Evolutionary conservation across 1,139 yeast species (phyloP), one percentile per base, ranked within the genome.

Genomic region (Debaryomyces subglobosus): DNA sequence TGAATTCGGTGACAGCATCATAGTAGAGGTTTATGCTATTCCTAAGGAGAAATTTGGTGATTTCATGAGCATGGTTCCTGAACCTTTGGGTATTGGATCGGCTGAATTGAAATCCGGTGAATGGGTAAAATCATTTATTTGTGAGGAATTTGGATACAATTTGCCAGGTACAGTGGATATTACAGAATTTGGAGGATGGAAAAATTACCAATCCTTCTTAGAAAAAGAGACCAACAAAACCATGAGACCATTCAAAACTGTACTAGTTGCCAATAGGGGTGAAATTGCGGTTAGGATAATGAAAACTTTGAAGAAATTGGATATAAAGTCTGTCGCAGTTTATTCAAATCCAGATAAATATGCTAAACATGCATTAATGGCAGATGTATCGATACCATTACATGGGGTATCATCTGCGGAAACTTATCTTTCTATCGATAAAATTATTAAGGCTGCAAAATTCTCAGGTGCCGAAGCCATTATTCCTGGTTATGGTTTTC

Each of bases 241-340:
- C 40, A 59, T 61, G 40, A 82, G 80, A 65, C 96, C 94, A 0
- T 92, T 92, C 69, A 78, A 85, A 40, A 82, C 89, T 10, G 97
- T 94, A 12, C 77, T 94, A 52, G 96, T 94, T 48, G 98, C 99
- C 33, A 94, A 94, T 73, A 83, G 99, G 71, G 99, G 99, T 65
- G 99, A 94, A 71, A 94, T 94, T 61, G 97, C 99, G 3, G 97
- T 91, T 32, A 79, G 99, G 64, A 89, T 94, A 57, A 89, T 92
- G 62, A 86, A 82, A 64, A 92, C 99, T 7, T 76, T 92, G 63
- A 89, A 89, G 67, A 86, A 85, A 65, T 68, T 92, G 59, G 84
- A 84, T 3, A 89, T 94, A 57, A 81, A 78, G 58, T 74, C 97
- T 0, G 85, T 94, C 55, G 95, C 98, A 2, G 86, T 94, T 43